Percentiles rank a stretch among this genome's conserved stretches.
Evolutionary conservation across 441 rosid genomes (phyloP).

Genomic region (Euphorbia celastroides): DNA sequence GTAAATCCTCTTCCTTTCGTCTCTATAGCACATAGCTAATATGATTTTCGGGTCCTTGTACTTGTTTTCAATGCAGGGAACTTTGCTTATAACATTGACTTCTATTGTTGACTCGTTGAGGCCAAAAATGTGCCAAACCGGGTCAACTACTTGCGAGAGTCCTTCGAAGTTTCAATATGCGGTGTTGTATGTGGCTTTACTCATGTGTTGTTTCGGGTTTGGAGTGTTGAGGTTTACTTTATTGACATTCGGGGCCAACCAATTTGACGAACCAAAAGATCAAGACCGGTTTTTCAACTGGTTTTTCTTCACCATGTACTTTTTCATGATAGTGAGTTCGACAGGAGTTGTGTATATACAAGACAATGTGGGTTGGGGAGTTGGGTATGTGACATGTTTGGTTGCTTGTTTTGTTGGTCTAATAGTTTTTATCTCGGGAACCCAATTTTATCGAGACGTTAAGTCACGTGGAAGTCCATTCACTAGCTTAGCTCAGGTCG

Average conservation of each 20-base stretch:
- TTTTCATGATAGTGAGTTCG: neutral
- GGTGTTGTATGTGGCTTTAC: slow-evolving; percentile 32
- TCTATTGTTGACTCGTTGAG: slow-evolving; percentile 28
- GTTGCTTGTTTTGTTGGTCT: slow-evolving; percentile 29
- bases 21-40: no score
- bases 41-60: no score
- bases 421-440: slow-evolving; percentile 29
- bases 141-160: slow-evolving; percentile 27
- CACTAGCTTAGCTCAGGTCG: slow-evolving; percentile 33
- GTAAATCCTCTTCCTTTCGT: neutral
- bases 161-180: slow-evolving; percentile 37
- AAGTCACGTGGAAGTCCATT: slow-evolving; percentile 48
- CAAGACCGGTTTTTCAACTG: slow-evolving; percentile 47
- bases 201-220: slow-evolving; percentile 28
- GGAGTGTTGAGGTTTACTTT: slow-evolving; percentile 33
- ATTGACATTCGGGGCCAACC: slow-evolving; percentile 48
- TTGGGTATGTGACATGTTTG: slow-evolving; percentile 36
- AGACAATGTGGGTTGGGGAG: slow-evolving; percentile 40
- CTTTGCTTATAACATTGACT: slow-evolving; percentile 30
- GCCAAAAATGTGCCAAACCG: slow-evolving; percentile 30
- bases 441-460: slow-evolving; percentile 26
- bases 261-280: slow-evolving; percentile 30
- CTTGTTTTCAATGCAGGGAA: slow-evolving; percentile 27
- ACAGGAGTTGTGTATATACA: slow-evolving; percentile 36
- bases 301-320: slow-evolving; percentile 28